A percentile compares a stretch with the other conserved stretches of the same genome.
Conservation (phyloP, 257 asterid species). For the Schizonepeta tenuifolia region DNA sequence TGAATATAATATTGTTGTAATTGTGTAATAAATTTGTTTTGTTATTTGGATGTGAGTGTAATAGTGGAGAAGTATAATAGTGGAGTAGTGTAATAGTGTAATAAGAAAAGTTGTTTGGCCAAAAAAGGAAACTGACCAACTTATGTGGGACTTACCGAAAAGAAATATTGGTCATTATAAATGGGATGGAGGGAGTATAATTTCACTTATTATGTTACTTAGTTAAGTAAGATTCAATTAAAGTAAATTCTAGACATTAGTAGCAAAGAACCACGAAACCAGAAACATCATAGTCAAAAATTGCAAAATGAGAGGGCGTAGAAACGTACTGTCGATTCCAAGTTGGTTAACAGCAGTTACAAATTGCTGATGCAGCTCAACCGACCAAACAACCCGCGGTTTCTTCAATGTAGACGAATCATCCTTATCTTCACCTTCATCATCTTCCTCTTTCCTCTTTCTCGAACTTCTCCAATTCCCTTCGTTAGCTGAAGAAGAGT, state of each 20-base stretch:
- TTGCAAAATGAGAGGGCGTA: not conserved
- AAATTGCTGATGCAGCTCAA: conserved; percentile 65
- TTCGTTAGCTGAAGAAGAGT: conserved; percentile 75
- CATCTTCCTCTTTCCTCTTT: conserved; percentile 61
- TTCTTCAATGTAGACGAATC: conserved; percentile 49
- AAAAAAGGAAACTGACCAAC: no score
- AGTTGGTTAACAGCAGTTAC: conserved; percentile 58
- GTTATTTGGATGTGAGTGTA: no score
- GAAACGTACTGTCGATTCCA: conserved; percentile 54
- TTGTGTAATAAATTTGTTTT: no score
- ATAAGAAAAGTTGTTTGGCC: no score
- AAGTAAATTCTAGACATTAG: not conserved
- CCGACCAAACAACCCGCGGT: conserved; percentile 66
- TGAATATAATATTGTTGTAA: no score
- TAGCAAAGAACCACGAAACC: not conserved
- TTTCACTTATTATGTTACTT: not conserved
- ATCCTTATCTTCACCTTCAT: conserved; percentile 40
- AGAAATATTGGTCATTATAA: no score
- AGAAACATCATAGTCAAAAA: not conserved
- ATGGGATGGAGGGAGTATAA: no score
- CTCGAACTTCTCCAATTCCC: conserved; percentile 68
- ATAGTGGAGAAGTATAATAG: no score
- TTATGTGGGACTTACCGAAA: no score
- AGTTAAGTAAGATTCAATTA: no score
- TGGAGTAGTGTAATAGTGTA: no score